Evolutionary conservation across 805 yeast species (phyloP).

Genomic region (Tetrapisispora pingtungensis): DNA sequence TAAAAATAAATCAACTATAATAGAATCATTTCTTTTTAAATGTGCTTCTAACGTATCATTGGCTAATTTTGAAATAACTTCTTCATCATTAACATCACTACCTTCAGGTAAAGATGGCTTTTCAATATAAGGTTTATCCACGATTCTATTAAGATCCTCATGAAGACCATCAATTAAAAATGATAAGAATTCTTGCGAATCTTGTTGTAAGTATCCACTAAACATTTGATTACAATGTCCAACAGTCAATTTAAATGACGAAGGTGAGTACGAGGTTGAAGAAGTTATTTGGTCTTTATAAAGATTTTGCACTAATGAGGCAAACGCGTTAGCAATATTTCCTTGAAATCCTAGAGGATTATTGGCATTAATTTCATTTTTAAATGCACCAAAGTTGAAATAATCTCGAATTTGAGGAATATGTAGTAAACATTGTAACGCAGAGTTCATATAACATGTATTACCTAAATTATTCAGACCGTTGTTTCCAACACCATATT

Average conservation of each 20-base stretch:
- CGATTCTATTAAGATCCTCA: slow-evolving; percentile 80
- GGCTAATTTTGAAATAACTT: slow-evolving; percentile 55
- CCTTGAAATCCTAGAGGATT: slow-evolving; percentile 88
- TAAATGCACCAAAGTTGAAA: slow-evolving; percentile 52
- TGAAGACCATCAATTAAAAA: slow-evolving; percentile 85
- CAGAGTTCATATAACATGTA: slow-evolving; percentile 92
- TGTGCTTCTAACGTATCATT: slow-evolving; percentile 72
- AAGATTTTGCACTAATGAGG: slow-evolving; percentile 49
- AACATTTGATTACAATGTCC: slow-evolving; percentile 78
- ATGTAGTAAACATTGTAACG: slow-evolving; percentile 80
- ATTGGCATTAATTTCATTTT: slow-evolving; percentile 54
- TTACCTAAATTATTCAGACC: slow-evolving; percentile 75
- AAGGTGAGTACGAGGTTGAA: slow-evolving; percentile 42
- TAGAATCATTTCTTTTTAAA: slow-evolving; percentile 70
- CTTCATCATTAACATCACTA: slow-evolving; percentile 44
- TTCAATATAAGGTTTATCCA: slow-evolving; percentile 75
- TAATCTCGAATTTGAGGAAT: slow-evolving; percentile 74
- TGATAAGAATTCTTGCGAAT: slow-evolving; percentile 88
- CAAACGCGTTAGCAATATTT: slow-evolving; percentile 69
- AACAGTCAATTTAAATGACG: slow-evolving; percentile 65
- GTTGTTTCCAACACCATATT: slow-evolving; percentile 39
- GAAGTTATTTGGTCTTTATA: slow-evolving; percentile 32
- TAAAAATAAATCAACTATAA: slow-evolving; percentile 75
- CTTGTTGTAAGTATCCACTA: slow-evolving; percentile 84
- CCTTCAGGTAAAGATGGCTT: slow-evolving; percentile 68